Base-by-base conservation (phyloP, 305 asterid species). In the Plantago rigida region DNA sequence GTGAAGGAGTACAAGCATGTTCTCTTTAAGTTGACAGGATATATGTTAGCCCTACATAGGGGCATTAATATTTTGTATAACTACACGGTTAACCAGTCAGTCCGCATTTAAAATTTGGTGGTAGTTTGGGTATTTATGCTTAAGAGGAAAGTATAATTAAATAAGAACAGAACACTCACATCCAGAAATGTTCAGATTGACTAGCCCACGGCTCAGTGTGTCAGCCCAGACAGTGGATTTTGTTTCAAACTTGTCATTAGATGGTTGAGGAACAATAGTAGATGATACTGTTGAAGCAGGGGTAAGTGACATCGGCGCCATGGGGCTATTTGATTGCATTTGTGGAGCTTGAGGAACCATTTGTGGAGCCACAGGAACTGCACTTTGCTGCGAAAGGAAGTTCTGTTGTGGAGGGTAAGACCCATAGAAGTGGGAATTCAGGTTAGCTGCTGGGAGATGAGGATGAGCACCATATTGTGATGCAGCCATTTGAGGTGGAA, bases 151-250 rank as follows among this genome's bases (percentile, higher is more conserved):
- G 42, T 10, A 15, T 4, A 28, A 22, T 51, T 51, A 9, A 51
- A 51, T 51, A 51, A 51, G 57, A 51, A 5, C 17, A 53, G 13
- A 68, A 42, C 63, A 78, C 95, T 80, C 79, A 92, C 99, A 44
- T 76, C 99, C 99, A 60, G 99, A 92, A 49, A 92, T 92, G 71
- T 92, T 85, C 72, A 92, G 74, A 80, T 92, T 71, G 71, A 92
- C 96, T 58, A 92, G 81, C 49, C 99, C 99, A 6, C 97, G 96
- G 74, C 84, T 92, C 71, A 92, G 84, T 54, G 99, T 88, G 75
- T 92, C 99, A 0, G 95, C 79, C 99, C 99, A 92, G 63, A 92
- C 84, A 12, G 95, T 80, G 66, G 99, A 92, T 68, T 92, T 92
- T 0, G 94, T 84, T 82, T 85, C 94, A 51, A 92, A 89, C 80